Base-by-base conservation (phyloP, 1,139 yeast species). In the Kazachstania sp. region DNA sequence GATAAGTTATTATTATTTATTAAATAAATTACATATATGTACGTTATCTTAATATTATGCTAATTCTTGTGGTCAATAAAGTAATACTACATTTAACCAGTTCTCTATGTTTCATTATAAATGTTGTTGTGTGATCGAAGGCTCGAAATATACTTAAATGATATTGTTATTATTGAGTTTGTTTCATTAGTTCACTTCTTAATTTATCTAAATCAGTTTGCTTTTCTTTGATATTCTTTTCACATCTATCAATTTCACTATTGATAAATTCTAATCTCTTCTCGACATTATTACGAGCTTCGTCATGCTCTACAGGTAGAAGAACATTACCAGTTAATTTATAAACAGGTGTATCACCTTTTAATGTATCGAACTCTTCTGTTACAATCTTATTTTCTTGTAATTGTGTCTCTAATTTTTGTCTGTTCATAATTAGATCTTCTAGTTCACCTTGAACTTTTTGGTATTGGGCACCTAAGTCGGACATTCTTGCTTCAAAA, bases 371-470 rank as follows among this genome's bases (percentile, higher is more conserved):
- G 59, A 92, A 85, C 66, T 92, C 97, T 37, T 78, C 81, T 58
- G 81, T 73, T n/a, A 92, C 98, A 45, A 92, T 88, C 61, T 82
- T 83, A 68, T 90, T 90, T 66, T 92, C 98, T 66, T 92, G 97
- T 57, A 65, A 76, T 63, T 84, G 94, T 0, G 92, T 83, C 60
- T 84, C 94, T 39, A 84, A 70, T 58, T 78, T 75, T 46, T 84
- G 85, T 61, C 94, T 76, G 7, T 83, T 77, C 4, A 74, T 67
- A 41, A 82, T 70, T 32, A 79, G 68, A 45, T 78, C 83, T 48
- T 64, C 66, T n/a, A 73, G 59, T 20, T 66, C 71, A 19, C 63
- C 61, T 52, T 75, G 79, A 4, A 69, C 54, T 34, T 62, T 56
- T 45, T 61, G 65, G 41, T 63, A 63, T 36, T 60, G 48, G 15